Percentiles rank a stretch among this genome's conserved stretches.
These are phyloP conservation scores for Kregervanrija delftensis DNA, from an alignment of 805 yeast species.

Conservation along the genomic window DNA sequence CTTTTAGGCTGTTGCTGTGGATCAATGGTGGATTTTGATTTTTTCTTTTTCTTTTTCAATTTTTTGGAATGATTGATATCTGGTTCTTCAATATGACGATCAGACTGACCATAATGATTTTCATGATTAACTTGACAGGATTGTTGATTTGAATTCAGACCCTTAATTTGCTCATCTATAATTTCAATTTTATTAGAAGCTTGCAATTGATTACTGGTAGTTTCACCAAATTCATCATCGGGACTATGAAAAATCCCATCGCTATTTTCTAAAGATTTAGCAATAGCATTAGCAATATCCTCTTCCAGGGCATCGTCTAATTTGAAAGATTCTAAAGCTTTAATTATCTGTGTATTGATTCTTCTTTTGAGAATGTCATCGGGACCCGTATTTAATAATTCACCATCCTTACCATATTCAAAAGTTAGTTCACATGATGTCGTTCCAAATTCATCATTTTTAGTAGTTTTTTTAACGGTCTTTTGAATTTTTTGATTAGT, in stretches of 20 bases:
- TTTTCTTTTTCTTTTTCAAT: constrained; percentile 2
- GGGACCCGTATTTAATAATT: constrained; percentile 12
- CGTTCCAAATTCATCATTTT: neutral
- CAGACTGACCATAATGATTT: no score
- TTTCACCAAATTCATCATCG: neutral
- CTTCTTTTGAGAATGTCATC: constrained; percentile 13
- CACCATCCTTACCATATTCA: constrained; percentile 19
- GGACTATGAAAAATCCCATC: constrained; percentile 3
- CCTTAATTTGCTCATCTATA: no score
- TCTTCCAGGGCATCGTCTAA: constrained; percentile 15
- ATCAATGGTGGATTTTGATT: neutral
- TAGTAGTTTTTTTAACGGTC: neutral
- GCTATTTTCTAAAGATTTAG: constrained; percentile 12
- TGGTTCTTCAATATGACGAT: no score
- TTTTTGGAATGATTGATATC: no score
- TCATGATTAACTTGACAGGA: no score
- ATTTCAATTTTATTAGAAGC: no score
- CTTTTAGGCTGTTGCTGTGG: neutral
- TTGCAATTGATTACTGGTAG: no score
- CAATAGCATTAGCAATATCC: constrained; percentile 16
- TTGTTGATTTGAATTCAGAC: no score
- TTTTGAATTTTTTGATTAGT: neutral
- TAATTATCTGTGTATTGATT: constrained; percentile 17
- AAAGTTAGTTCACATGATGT: constrained; percentile 16
- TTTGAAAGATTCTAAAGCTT: constrained; percentile 19